phyloP scores from a whole-genome alignment of 2,329 filamentous ascomycete genomes.

The Sarocladiaceae sp. region DNA sequence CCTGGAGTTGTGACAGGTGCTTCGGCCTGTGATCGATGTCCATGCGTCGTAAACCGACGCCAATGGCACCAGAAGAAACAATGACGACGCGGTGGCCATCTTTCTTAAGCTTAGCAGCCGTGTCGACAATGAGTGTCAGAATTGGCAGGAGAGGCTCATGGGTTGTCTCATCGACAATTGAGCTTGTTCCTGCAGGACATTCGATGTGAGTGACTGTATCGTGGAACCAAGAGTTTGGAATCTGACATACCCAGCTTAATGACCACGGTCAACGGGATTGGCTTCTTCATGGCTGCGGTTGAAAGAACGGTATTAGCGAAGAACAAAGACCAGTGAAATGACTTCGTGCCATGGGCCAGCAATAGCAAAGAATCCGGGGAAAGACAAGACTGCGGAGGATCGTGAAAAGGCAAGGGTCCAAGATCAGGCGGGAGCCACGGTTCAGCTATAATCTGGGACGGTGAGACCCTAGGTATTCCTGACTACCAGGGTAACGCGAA shows the following conservation, averaged over 20 bases:
- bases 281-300: conserved; percentile 57
- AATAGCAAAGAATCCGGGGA: conserved; percentile 5
- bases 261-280: conserved; percentile 44
- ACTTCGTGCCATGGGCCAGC: conserved; percentile 9
- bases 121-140: conserved; percentile 89
- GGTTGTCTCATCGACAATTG: conserved; percentile 95
- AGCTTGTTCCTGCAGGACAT: conserved; percentile 73
- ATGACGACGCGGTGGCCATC: conserved; percentile 94
- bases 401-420: conserved; percentile 9
- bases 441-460: neutral
- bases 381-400: conserved; percentile 8
- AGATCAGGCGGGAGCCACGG: neutral
- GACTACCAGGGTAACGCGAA: neutral
- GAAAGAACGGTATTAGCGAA: conserved; percentile 15
- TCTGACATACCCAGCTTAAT: conserved; percentile 74
- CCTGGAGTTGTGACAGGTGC: conserved; percentile 83
- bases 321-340: conserved; percentile 10
- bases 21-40: conserved; percentile 83
- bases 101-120: conserved; percentile 78
- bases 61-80: conserved; percentile 95
- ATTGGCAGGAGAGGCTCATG: conserved; percentile 92
- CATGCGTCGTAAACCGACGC: conserved; percentile 88
- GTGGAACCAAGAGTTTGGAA: conserved; percentile 1
- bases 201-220: conserved; percentile 16
- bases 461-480: conserved; percentile 4